Evolutionary conservation across 2,329 filamentous ascomycete species (phyloP), one percentile per base, ranked within the genome.

Genomic region (Fusarium cicatricum): DNA sequence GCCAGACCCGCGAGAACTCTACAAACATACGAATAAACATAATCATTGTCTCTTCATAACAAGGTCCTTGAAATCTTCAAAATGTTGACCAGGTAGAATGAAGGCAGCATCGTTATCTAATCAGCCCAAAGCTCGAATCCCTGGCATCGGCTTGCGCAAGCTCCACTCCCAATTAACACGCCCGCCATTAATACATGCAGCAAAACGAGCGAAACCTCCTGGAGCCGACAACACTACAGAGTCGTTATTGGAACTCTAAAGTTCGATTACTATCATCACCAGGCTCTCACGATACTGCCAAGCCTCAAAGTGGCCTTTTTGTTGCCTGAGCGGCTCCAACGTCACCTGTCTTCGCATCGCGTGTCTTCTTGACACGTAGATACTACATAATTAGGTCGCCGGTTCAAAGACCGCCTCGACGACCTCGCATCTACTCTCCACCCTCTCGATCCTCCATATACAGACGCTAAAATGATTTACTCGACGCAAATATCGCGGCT

Each of bases 401-500:
- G 31, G 32, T 33, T 31, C 45, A 34, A 53, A 29, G 43, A 55
- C 52, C 59, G 58, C 56, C 45, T 54, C 39, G 28, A 43, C 50
- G 23, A 37, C 56, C 40, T 32, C 44, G 36, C 52, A 29, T 52
- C 21, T 12, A 46, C 52, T 38, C n/a, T 31, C 29, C 29, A 32
- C 28, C 44, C 12, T 34, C 37, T 43, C 16, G n/a, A 19, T 41
- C 16, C 15, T 15, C 14, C 31, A 38, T 38, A 15, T 31, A 19
- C 21, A 60, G 21, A 31, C 40, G 31, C 57, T 40, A 53, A 40
- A 50, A 95, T 94, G 92, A 94, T 97, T 71, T 87, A 86, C 75
- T 95, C 93, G 70, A 99, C 94, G 47, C 91, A 97, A 79, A 97
- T 99, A 79, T 90, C 92, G 64, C 85, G 95, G 77, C 85, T 98